phyloP scores from a whole-genome alignment of 139 green algal genomes.

The Coelastrella sp. region DNA sequence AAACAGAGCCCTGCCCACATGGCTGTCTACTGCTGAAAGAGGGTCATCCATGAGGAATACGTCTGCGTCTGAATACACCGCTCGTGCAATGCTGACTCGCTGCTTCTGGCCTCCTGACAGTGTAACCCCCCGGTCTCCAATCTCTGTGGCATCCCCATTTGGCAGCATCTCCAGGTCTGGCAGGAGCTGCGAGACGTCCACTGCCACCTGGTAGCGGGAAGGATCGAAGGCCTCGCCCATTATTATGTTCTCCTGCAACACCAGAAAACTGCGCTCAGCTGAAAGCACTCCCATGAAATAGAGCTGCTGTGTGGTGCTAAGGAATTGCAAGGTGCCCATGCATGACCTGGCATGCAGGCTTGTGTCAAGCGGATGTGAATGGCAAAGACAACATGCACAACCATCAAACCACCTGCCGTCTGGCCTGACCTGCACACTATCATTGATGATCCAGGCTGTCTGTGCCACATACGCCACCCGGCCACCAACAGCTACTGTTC shows the following conservation, averaged over 20 bases:
- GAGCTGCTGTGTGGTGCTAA: background rate
- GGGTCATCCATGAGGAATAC: constrained; percentile 96
- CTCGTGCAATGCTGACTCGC: constrained; percentile 89
- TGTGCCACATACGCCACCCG: constrained; percentile 85
- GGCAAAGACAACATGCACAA: background rate
- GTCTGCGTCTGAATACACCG: constrained; percentile 89
- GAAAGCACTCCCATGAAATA: background rate
- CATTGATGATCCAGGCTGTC: constrained; percentile 94
- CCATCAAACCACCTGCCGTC: background rate
- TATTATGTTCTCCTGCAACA: constrained; percentile 77
- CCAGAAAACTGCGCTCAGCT: background rate
- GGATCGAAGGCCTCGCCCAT: constrained; percentile 66
- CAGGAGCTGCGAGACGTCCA: constrained; percentile 64
- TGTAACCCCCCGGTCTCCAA: constrained; percentile 94
- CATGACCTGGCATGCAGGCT: too few species aligned
- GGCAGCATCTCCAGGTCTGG: constrained; percentile 82
- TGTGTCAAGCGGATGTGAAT: too few species aligned
- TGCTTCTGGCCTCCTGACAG: constrained; percentile 95
- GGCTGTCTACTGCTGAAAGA: constrained; percentile 91
- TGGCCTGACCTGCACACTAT: constrained; percentile 70
- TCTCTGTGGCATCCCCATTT: constrained; percentile 90
- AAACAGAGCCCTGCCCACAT: constrained; percentile 91
- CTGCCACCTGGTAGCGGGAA: constrained; percentile 50
- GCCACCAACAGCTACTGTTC: constrained; percentile 64
- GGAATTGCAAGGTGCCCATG: too few species aligned